Base-by-base conservation (phyloP, 768 basidiomycete species). In the Suillus hirtellus region DNA sequence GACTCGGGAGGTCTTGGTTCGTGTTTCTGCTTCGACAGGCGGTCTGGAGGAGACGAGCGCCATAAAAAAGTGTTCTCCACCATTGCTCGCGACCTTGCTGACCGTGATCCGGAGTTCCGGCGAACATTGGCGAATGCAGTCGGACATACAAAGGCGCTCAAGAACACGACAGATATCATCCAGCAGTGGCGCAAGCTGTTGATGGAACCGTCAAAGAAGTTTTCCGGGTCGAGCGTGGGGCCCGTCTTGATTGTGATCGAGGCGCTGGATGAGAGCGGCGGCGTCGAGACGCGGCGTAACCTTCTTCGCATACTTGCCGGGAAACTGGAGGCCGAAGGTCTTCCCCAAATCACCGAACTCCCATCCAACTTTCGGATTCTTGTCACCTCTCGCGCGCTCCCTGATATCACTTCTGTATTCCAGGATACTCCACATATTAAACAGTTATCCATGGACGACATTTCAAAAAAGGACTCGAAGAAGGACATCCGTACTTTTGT, bases 41-140 rank as follows among this genome's bases (percentile, higher is more conserved):
- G 27, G 3, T 31, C 27, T 31, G 27, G 27, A 43, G 24, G 40
- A 1, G 60, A 61, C 43, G 17, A 49, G 17, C 63, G 61, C 34
- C 59, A 60, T 54, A 37, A 34, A 60, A 35, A 63, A 65, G 27
- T 77, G 34, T 75, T 76, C 66, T 70, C 69, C 27, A 78, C 76
- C 34, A 69, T 77, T 3, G 75, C 68, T 27, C 61, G 64, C 21
- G 65, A 69, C n/a, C 54, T 72, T 4, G 71, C 71, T 37, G 65
- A 61, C 3, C 64, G 67, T 49, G 65, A 71, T 38, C 6, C 54
- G 3, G 40, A 55, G n/a, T 31, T 64, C n/a, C 58, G 35, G 35
- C 53, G 21, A 7, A 6, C 40, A 8, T 27, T 65, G 19, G 49
- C 49, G 3, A 12, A 31, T 0, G 12, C 42, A 10, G 37, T 65